These are phyloP conservation scores for Sarocladiaceae sp. DNA, from an alignment of 2,329 filamentous ascomycete species.

Conservation along the genomic window DNA sequence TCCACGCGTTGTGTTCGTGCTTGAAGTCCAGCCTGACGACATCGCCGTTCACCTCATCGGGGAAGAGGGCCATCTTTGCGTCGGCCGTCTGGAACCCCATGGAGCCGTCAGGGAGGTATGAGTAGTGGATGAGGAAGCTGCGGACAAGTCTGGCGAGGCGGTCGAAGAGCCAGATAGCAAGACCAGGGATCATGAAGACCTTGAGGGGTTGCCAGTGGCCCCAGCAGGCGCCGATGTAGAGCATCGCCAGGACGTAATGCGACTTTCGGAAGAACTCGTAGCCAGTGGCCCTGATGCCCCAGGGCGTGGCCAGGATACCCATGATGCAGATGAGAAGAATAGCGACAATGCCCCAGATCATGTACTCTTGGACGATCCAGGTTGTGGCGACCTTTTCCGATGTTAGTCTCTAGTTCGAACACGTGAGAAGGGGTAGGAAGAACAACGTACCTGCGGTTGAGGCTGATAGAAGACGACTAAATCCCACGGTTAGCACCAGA, in stretches of 20 bases:
- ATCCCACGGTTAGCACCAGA: no score
- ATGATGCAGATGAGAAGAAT: slow-evolving; percentile 57
- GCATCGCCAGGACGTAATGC: slow-evolving; percentile 65
- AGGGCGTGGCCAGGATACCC: slow-evolving; percentile 48
- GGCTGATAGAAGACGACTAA: slow-evolving; percentile 64
- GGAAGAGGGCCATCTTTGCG: slow-evolving; percentile 41
- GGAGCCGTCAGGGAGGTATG: no score
- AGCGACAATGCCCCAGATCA: slow-evolving; percentile 66
- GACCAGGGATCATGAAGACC: slow-evolving; percentile 61
- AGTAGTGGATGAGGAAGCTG: slow-evolving; percentile 49
- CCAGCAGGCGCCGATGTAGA: slow-evolving; percentile 72
- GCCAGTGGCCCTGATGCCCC: slow-evolving; percentile 57
- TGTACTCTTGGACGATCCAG: slow-evolving; percentile 60
- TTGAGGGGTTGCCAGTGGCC: slow-evolving; percentile 64
- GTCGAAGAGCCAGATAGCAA: slow-evolving; percentile 61
- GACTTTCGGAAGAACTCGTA: slow-evolving; percentile 73
- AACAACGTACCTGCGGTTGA: slow-evolving; percentile 45
- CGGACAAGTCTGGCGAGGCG: slow-evolving; percentile 52
- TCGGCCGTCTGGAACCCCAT: slow-evolving; percentile 50
- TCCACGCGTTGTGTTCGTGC: slow-evolving; percentile 55
- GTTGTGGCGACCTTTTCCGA: slow-evolving; percentile 40
- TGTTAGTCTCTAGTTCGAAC: no score
- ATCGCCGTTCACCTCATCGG: slow-evolving; percentile 49
- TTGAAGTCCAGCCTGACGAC: slow-evolving; percentile 61
- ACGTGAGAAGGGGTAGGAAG: no score